Base-by-base conservation (phyloP, 2,329 filamentous ascomycete genomes). In the Aspergillus aculeatus region DNA sequence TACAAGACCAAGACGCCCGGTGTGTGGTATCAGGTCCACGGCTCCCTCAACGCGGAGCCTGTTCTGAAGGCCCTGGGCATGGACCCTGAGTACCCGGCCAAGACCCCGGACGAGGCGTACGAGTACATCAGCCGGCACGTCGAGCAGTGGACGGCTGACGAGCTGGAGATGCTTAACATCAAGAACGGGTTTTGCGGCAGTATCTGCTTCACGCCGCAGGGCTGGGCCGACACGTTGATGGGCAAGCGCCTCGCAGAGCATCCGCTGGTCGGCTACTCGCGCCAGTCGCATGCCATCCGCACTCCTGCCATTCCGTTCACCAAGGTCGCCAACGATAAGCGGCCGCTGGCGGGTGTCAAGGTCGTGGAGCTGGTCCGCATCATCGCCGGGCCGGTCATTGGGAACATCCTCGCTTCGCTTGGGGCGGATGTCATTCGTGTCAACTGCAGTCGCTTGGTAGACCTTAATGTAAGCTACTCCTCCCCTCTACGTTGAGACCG, bases 101-200 rank as follows among this genome's bases (percentile, higher is more conserved):
- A 44, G 35, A 29, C 19, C 7, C 5, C 35, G 3, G 32, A 53
- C 32, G 51, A 53, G 23, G 35, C 51, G 0, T 53, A 44, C 16
- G 51, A 53, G 6, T 38, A 44, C 23, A 53, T 53, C 35, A 10
- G 19, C n/a, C 19, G 23, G 7, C 51, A 53, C 41, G 35, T 53
- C 4, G 16, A 53, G 23, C 32, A 47, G 12, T 53, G 51, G 51
- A 44, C 32, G 5, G 51, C 51, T 4, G 23, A 53, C 19, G 51
- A 53, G 35, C 51, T 53, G 19, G 51, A 53, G 51, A 53, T 53
- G 51, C 51, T 44, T 2, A 53, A 47, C 16, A 24, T 53, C 21
- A 41, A 44, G 23, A 53, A 53, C 14, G 51, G 51, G 7, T 44
- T 53, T 23, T 53, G 51, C 26, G 51, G 51, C 2, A 53, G 51